Conservation (phyloP, 1,139 yeast species). For the Lodderomyces orthopsilosis region DNA sequence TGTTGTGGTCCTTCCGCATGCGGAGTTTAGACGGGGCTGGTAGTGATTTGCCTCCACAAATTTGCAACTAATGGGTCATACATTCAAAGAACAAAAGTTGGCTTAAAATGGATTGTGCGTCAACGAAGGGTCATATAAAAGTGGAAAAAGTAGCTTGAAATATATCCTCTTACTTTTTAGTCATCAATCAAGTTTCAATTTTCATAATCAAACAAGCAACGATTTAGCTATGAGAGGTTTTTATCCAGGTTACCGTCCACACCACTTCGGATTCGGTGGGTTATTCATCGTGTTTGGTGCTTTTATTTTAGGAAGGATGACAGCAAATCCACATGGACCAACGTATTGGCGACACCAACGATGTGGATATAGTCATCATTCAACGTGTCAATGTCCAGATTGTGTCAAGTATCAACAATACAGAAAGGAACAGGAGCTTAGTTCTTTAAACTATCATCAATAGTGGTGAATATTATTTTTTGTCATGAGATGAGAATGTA, state of each 20-base stretch:
- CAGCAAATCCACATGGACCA: slow-evolving; percentile 1
- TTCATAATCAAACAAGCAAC: too few relatives aligned
- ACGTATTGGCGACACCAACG: not conserved
- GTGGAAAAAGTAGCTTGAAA: too few relatives aligned
- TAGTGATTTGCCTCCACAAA: not conserved
- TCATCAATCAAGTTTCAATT: too few relatives aligned
- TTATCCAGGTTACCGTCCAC: slow-evolving; percentile 6
- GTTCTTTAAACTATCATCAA: not conserved
- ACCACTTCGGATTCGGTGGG: slow-evolving; percentile 9
- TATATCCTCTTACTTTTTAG: too few relatives aligned
- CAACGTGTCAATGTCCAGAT: slow-evolving; percentile 9
- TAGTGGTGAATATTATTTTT: too few relatives aligned
- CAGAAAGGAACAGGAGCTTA: not conserved
- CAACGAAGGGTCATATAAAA: too few relatives aligned
- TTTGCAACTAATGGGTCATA: not conserved
- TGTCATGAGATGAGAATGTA: not conserved
- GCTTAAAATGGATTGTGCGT: not conserved
- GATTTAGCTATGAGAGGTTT: slow-evolving; percentile 3
- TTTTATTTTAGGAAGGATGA: slow-evolving; percentile 7
- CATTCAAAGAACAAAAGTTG: not conserved
- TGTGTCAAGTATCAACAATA: slow-evolving; percentile 1
- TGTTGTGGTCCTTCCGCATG: not conserved
- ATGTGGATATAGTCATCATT: slow-evolving; percentile 4
- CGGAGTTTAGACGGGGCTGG: slow-evolving; percentile 3
- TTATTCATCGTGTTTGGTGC: slow-evolving; percentile 8